These are phyloP conservation scores for Serendipita vermifera DNA, from an alignment of 768 basidiomycete genomes.

Conservation along the genomic window DNA sequence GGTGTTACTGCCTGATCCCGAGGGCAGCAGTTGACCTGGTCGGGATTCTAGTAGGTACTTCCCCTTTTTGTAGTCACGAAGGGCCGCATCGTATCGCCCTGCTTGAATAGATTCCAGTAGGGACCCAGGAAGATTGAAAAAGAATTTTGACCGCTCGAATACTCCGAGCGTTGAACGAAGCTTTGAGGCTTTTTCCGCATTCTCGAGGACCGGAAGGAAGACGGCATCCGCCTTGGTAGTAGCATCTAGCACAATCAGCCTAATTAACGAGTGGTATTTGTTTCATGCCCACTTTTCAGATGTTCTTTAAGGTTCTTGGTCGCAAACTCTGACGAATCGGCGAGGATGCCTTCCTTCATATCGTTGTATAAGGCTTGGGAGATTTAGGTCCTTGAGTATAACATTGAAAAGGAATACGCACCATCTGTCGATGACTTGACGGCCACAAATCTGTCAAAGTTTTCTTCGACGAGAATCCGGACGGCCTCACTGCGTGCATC, in stretches of 20 bases:
- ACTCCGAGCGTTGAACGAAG: slow-evolving; percentile 85
- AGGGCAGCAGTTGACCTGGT: slow-evolving; percentile 72
- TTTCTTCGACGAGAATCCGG: slow-evolving; percentile 87
- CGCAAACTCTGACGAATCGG: slow-evolving; percentile 64
- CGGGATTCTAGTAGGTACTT: slow-evolving; percentile 79
- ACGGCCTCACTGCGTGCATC: slow-evolving; percentile 92
- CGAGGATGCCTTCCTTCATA: slow-evolving; percentile 82
- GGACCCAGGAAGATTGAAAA: slow-evolving; percentile 92
- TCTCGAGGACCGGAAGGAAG: slow-evolving; percentile 91
- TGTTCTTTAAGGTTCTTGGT: slow-evolving; percentile 71
- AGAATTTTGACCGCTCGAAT: slow-evolving; percentile 93
- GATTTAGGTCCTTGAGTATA: neutral
- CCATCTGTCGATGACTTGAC: slow-evolving; percentile 97
- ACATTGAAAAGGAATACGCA: slow-evolving; percentile 21
- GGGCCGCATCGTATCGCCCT: slow-evolving; percentile 79
- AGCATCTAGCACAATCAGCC: slow-evolving; percentile 41
- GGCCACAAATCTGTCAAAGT: slow-evolving; percentile 94
- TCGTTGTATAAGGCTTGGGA: slow-evolving; percentile 71
- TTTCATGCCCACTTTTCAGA: slow-evolving; percentile 53
- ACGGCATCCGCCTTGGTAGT: slow-evolving; percentile 89
- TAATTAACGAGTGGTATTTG: neutral
- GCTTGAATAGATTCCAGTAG: slow-evolving; percentile 82
- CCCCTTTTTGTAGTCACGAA: slow-evolving; percentile 96
- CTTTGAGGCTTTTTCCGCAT: slow-evolving; percentile 86
- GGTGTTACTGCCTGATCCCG: slow-evolving; percentile 32